Conservation (phyloP, 768 basidiomycete genomes). For the Leccinellum luteum region DNA sequence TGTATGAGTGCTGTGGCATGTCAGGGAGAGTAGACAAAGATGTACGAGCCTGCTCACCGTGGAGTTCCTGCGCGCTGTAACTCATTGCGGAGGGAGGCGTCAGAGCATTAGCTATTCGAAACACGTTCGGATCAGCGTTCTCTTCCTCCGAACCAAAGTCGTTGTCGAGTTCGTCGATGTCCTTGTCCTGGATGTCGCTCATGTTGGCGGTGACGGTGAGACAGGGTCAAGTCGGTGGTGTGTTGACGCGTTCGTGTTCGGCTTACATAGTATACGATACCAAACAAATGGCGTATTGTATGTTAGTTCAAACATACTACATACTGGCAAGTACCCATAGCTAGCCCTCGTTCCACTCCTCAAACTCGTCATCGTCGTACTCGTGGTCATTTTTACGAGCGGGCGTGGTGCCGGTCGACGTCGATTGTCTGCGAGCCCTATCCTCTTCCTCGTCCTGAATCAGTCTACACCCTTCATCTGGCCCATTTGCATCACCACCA, state of each 20-base stretch:
- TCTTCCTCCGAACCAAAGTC: constrained; percentile 42
- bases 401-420: constrained; percentile 39
- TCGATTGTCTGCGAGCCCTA: constrained; percentile 32
- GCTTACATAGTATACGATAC: not conserved
- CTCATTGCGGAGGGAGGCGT: constrained; percentile 39
- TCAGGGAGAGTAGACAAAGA: constrained; percentile 1
- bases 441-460: constrained; percentile 38
- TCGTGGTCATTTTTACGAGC: constrained; percentile 14
- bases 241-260: not conserved
- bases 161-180: constrained; percentile 49
- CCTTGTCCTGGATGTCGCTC: constrained; percentile 30
- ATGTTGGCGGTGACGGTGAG: constrained; percentile 17
- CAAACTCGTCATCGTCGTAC: constrained; percentile 33
- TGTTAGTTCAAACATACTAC: too few species aligned
- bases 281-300: not conserved
- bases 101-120: constrained; percentile 43
- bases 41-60: constrained; percentile 36
- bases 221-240: not conserved
- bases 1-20: constrained; percentile 54
- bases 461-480: constrained; percentile 41
- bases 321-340: not conserved
- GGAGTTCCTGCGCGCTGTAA: constrained; percentile 44
- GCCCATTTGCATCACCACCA: constrained; percentile 7
- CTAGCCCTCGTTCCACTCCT: constrained; percentile 27
- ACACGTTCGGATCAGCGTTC: constrained; percentile 38